Evolutionary conservation across 345 rosid genomes (phyloP).

Genomic region (Syzygium oleosum): DNA sequence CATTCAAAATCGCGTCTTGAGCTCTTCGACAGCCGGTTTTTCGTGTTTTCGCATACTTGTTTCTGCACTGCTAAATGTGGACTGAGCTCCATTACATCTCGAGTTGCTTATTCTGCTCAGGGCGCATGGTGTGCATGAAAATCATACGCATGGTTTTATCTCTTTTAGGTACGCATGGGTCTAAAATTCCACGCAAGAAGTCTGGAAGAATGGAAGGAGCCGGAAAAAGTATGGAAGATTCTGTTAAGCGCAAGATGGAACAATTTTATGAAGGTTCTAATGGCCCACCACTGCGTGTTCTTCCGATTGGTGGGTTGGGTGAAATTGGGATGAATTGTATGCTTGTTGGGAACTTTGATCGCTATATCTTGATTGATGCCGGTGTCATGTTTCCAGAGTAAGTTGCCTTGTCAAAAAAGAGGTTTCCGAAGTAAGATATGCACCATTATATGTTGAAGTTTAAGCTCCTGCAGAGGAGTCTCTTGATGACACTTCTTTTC

Average conservation of each 20-base stretch:
- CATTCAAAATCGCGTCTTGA: not conserved
- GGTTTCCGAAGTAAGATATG: not conserved
- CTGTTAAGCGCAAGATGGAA: constrained; percentile 92
- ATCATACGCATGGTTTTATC: not conserved
- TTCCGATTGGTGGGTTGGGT: constrained; percentile 97
- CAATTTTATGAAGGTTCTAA: constrained; percentile 85
- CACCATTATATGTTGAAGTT: not conserved
- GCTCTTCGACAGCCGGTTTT: not conserved
- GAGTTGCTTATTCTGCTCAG: not conserved
- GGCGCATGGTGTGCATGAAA: not conserved
- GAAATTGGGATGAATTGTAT: constrained; percentile 99
- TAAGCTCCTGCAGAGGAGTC: not conserved
- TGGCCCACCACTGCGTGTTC: constrained; percentile 93
- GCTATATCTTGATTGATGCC: constrained; percentile 87
- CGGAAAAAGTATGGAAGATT: constrained; percentile 93
- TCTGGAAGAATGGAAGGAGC: constrained; percentile 63
- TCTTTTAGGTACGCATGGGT: constrained; percentile 30
- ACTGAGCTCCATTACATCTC: not conserved
- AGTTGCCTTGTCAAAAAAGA: constrained; percentile 12
- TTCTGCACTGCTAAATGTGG: not conserved
- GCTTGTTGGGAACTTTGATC: constrained; percentile 95
- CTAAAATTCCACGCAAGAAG: constrained; percentile 47
- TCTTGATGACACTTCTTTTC: not conserved
- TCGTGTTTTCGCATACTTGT: not conserved
- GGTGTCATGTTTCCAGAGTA: constrained; percentile 99